Evolutionary conservation across 805 yeast genomes (phyloP).

Genomic region (Yarrowia keelungensis): DNA sequence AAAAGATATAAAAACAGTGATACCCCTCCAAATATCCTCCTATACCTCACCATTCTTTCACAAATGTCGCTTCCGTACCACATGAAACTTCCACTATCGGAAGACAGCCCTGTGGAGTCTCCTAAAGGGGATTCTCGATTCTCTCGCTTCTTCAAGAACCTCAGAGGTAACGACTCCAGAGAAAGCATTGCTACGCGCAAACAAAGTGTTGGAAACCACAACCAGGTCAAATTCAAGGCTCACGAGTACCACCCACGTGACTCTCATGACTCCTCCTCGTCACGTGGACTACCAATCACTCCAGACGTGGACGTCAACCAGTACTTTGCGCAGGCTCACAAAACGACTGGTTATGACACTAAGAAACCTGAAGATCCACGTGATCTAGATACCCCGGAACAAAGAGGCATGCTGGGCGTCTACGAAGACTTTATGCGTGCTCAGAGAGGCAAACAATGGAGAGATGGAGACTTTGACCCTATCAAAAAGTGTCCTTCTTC

Average conservation of each 20-base stretch:
- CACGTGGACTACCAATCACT: neutral
- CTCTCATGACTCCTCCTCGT: neutral
- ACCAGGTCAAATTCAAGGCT: neutral
- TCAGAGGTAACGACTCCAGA: slow-evolving; percentile 12
- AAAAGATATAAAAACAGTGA: neutral
- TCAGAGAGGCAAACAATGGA: slow-evolving; percentile 20
- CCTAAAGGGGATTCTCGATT: slow-evolving; percentile 22
- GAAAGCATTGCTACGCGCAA: neutral
- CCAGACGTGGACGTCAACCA: slow-evolving; percentile 16
- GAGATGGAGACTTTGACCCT: slow-evolving; percentile 2
- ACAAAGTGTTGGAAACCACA: neutral
- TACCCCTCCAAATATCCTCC: neutral
- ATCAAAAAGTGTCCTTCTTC: neutral
- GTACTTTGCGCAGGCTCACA: slow-evolving; percentile 8
- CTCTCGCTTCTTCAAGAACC: slow-evolving; percentile 25
- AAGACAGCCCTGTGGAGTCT: slow-evolving; percentile 14
- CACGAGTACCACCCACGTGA: neutral
- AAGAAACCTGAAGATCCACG: slow-evolving; percentile 2
- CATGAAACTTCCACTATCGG: slow-evolving; percentile 16
- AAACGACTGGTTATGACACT: neutral
- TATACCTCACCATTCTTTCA: neutral
- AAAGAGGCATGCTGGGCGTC: slow-evolving; percentile 18
- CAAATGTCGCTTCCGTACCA: slow-evolving; percentile 20
- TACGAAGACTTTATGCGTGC: slow-evolving; percentile 31
- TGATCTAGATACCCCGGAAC: neutral